A percentile compares a stretch with the other conserved stretches of the same genome.
Evolutionary conservation across 2,329 filamentous ascomycete genomes (phyloP).

Genomic region (Zopfia rhizophila): DNA sequence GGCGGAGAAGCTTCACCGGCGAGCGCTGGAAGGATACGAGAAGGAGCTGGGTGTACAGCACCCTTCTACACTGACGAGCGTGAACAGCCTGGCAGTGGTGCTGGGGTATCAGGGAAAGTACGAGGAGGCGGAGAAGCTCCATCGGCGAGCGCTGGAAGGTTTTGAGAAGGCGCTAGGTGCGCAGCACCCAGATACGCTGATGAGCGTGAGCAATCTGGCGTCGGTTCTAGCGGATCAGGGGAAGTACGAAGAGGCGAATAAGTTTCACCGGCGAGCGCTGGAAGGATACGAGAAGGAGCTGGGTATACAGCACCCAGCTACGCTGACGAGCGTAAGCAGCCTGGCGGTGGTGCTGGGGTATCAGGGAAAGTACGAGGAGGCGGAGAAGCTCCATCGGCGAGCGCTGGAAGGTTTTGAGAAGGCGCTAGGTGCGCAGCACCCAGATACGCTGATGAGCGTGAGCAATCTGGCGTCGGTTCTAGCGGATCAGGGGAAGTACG

Average conservation of each 20-base stretch:
- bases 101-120: background rate
- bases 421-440: constrained; percentile 4
- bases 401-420: constrained; percentile 5
- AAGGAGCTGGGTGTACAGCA: constrained; percentile 3
- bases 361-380: constrained; percentile 7
- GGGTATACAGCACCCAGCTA: background rate
- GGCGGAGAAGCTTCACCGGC: constrained; percentile 2
- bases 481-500: constrained; percentile 4
- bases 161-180: background rate
- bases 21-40: background rate
- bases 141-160: background rate
- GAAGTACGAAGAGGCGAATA: constrained; percentile 7
- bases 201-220: background rate
- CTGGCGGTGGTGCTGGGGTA: constrained; percentile 12
- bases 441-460: constrained; percentile 3
- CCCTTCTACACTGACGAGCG: background rate
- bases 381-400: constrained; percentile 7
- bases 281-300: background rate
- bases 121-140: constrained; percentile 1
- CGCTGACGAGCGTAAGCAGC: constrained; percentile 19
- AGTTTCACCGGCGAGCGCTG: constrained; percentile 4
- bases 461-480: constrained; percentile 1
- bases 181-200: constrained; percentile 7
- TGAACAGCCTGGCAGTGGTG: constrained; percentile 1
- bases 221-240: background rate